Conservation (phyloP, 1,139 yeast genomes). For the Arxiozyma slooffiae region DNA sequence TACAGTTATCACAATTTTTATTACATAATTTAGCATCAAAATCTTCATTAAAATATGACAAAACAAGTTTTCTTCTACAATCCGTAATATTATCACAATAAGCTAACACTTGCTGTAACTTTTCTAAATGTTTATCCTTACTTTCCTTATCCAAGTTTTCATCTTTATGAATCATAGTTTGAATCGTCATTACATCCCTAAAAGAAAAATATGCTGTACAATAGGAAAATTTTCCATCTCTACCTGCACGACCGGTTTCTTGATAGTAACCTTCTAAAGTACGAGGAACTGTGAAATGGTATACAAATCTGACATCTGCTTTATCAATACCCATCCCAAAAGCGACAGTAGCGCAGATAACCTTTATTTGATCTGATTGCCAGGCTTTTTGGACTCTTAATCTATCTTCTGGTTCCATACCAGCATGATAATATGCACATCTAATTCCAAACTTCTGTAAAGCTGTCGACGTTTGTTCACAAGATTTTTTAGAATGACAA, state of each 20-base stretch:
- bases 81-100: constrained; percentile 88
- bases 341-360: constrained; percentile 94
- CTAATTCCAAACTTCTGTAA: constrained; percentile 51
- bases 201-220: constrained; percentile 76
- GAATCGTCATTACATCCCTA: constrained; percentile 65
- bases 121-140: constrained; percentile 67
- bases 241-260: constrained; percentile 98
- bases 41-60: constrained; percentile 79
- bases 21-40: constrained; percentile 61
- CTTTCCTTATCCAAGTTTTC: constrained; percentile 53
- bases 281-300: constrained; percentile 82
- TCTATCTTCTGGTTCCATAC: constrained; percentile 74
- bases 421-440: constrained; percentile 84
- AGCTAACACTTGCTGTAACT: constrained; percentile 74
- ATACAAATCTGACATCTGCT: constrained; percentile 85
- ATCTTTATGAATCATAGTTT: constrained; percentile 70
- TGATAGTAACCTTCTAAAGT: constrained; percentile 93
- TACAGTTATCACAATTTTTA: constrained; percentile 81
- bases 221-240: constrained; percentile 77
- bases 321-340: constrained; percentile 99
- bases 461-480: constrained; percentile 70
- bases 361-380: constrained; percentile 64
- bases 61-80: constrained; percentile 80
- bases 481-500: constrained; percentile 80
- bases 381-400: constrained; percentile 61